Evolutionary conservation across 2,329 filamentous ascomycete genomes (phyloP), one percentile per base, ranked within the genome.

Genomic region (Raffaelea albimanens): DNA sequence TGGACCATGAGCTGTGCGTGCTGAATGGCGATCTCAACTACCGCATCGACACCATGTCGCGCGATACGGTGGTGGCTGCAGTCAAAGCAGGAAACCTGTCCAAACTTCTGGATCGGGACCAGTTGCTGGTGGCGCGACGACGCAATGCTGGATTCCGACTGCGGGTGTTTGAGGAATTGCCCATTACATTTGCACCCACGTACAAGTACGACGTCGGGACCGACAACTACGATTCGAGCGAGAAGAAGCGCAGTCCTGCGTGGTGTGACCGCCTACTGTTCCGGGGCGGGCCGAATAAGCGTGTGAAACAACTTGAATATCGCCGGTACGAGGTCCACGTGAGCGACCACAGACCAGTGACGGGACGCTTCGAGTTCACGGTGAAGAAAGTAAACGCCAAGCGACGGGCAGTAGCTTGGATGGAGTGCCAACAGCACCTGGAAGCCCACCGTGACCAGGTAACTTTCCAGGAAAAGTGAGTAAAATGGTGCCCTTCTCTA

Each of bases 191-290:
- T 62, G 83, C 88, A 8, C 93, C 93, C 1, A 98, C 93, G 0
- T 98, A 98, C 72, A 98, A 98, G 63, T 98, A 98, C 63, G 93
- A 98, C 57, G 88, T 97, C 1, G 90, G 90, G 16, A 94, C 88
- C 0, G 91, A 97, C 60, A 85, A 80, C 7, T 98, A 97, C 63
- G 93, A 98, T 62, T 85, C 86, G 1, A 91, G 86, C 57, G 93
- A 98, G 64, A 98, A 98, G 73, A 87, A 87, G 63, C 80, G 93
- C 44, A 85, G 87, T 20, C 93, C 93, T 0, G 93, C 93, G 1
- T 98, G 93, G 93, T 98, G 93, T 63, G 93, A 98, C 68, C 80
- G 93, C 33, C 68, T 98, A 34, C 69, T 98, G n/a, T 95, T 88
- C 60, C 78, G 90, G 20, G 88, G 88, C 20, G 52, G 49, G 2